phyloP scores from a whole-genome alignment of 306 rosid genomes.

The Quercus alba region DNA sequence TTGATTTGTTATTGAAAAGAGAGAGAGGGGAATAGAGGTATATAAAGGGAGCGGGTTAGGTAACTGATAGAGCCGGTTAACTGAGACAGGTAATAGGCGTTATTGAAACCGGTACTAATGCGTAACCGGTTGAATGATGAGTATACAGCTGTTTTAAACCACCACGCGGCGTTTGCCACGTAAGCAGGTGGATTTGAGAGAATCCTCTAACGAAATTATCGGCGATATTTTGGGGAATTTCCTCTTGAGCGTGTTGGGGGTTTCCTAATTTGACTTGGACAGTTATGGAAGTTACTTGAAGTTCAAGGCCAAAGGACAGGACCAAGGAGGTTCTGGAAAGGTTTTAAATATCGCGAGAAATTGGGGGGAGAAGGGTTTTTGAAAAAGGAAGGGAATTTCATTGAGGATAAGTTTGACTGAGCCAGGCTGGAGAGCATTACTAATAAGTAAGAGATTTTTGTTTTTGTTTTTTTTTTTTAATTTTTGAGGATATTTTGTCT shows the following conservation, averaged over 20 bases:
- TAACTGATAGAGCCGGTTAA: constrained; percentile 42
- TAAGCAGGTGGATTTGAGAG: constrained; percentile 16
- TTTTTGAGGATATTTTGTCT: not conserved
- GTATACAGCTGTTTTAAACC: constrained; percentile 32
- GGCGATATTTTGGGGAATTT: constrained; percentile 8
- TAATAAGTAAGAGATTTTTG: constrained; percentile 4
- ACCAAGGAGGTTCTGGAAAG: not conserved
- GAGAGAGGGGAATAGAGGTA: constrained; percentile 10
- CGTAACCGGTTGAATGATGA: constrained; percentile 24
- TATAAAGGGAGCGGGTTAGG: constrained; percentile 41
- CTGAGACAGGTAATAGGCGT: constrained; percentile 31
- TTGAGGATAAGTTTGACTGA: constrained; percentile 44
- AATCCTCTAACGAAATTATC: constrained; percentile 26
- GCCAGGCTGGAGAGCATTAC: constrained; percentile 55
- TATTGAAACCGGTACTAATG: constrained; percentile 28
- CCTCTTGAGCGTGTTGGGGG: not conserved
- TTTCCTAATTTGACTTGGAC: constrained; percentile 14
- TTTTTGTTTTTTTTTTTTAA: not conserved
- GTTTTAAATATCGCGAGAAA: constrained; percentile 5
- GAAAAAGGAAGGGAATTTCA: not conserved
- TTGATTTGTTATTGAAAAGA: not conserved
- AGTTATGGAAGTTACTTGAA: constrained; percentile 28
- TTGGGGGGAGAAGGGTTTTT: not conserved
- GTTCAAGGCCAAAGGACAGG: not conserved
- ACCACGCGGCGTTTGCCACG: constrained; percentile 38